phyloP scores from a whole-genome alignment of 2,329 filamentous ascomycete genomes.

The Ophiocordyceps robertsii region DNA sequence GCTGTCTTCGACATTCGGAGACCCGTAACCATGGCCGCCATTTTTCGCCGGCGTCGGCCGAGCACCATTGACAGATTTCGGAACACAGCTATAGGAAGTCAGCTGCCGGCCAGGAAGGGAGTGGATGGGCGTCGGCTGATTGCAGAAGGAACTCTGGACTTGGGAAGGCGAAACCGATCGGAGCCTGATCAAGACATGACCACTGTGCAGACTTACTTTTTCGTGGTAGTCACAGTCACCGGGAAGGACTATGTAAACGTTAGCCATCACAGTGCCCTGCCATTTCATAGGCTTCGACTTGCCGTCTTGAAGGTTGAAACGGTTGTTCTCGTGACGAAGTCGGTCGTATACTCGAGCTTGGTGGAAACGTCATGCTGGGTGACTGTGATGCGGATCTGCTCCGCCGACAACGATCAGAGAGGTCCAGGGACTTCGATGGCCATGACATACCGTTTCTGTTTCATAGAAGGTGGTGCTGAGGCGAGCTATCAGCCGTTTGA shows the following conservation, averaged over 20 bases:
- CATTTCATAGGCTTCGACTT: neutral
- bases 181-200: too few species aligned
- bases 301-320: constrained; percentile 5
- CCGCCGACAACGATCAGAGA: neutral
- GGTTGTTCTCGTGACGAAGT: constrained; percentile 7
- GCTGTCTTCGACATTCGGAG: neutral
- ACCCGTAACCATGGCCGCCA: neutral
- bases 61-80: neutral
- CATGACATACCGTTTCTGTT: neutral
- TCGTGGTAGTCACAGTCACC: constrained; percentile 7
- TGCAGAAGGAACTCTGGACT: too few species aligned
- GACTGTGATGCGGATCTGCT: constrained; percentile 5
- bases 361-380: constrained; percentile 8
- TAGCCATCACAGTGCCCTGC: neutral
- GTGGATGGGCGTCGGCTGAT: too few species aligned
- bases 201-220: constrained; percentile 4
- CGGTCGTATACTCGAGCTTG: constrained; percentile 7
- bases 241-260: constrained; percentile 8
- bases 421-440: neutral
- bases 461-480: neutral
- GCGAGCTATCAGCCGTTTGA: neutral
- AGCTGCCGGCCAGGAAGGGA: neutral
- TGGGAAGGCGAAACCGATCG: too few species aligned
- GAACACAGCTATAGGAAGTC: constrained; percentile 2
- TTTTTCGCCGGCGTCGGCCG: neutral